Conservation (phyloP, 148 eudicot genomes). For the Tetragonia tetragonoides region DNA sequence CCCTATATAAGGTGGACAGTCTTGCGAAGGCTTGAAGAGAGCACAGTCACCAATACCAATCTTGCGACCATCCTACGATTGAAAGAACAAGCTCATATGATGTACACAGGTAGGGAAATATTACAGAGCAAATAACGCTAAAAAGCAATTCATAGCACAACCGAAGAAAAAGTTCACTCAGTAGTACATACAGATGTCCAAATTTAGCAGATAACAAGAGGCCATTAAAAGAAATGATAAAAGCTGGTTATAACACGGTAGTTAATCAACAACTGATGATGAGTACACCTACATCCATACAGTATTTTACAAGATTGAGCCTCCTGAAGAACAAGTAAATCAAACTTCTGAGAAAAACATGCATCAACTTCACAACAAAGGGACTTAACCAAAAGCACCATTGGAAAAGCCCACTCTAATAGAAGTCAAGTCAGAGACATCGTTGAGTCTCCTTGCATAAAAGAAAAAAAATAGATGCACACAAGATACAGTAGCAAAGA, state of each 20-base stretch:
- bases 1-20: slow-evolving; percentile 73
- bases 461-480: background rate
- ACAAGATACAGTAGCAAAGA: no score
- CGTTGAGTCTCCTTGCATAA: no score
- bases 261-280: background rate
- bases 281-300: background rate
- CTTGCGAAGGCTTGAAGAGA: slow-evolving; percentile 68
- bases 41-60: slow-evolving; percentile 79
- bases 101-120: background rate
- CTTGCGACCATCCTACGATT: slow-evolving; percentile 64
- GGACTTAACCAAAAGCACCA: background rate
- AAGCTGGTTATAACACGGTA: background rate
- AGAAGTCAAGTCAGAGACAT: no score
- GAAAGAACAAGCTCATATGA: background rate
- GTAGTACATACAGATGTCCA: no score
- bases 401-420: background rate
- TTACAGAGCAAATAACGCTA: background rate
- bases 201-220: background rate
- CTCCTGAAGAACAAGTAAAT: background rate
- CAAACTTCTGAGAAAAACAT: no score
- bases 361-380: background rate
- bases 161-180: no score
- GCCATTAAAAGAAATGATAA: background rate
- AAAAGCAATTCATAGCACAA: background rate
- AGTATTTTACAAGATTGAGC: background rate